phyloP scores from a whole-genome alignment of 257 asterid species.

The Nicotiana tomentosiformis region DNA sequence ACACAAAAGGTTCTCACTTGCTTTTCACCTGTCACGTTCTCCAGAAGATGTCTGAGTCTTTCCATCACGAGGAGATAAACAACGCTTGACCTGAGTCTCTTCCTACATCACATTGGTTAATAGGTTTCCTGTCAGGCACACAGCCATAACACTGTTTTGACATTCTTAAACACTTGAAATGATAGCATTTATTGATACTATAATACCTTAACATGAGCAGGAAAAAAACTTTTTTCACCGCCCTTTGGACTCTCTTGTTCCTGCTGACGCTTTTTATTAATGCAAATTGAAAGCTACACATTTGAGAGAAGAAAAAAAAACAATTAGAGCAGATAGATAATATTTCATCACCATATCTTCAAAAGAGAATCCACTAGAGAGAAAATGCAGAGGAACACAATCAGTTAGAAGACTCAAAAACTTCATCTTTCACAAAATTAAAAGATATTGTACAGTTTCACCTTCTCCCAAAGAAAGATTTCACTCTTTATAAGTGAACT shows the following conservation, averaged over 20 bases:
- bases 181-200: neutral
- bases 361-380: neutral
- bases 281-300: slow-evolving; percentile 81
- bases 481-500: neutral
- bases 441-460: neutral
- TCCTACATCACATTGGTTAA: slow-evolving; percentile 29
- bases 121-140: slow-evolving; percentile 13
- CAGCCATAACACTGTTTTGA: neutral
- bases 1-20: slow-evolving; percentile 33
- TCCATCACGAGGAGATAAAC: slow-evolving; percentile 34
- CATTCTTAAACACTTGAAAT: neutral
- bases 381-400: neutral
- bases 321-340: neutral
- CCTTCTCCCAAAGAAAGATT: neutral
- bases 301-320: slow-evolving; percentile 4
- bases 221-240: slow-evolving; percentile 25
- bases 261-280: slow-evolving; percentile 44
- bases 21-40: slow-evolving; percentile 58
- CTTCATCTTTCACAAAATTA: neutral
- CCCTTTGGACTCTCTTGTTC: slow-evolving; percentile 29
- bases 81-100: slow-evolving; percentile 29
- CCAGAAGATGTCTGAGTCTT: slow-evolving; percentile 23
- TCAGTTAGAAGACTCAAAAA: neutral
- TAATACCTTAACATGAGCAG: slow-evolving; percentile 31
- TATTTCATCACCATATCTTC: neutral